A percentile compares a stretch with the other conserved stretches of the same genome.
Conservation (phyloP, 495 filamentous ascomycete species). For the Delitschia confertaspora region DNA sequence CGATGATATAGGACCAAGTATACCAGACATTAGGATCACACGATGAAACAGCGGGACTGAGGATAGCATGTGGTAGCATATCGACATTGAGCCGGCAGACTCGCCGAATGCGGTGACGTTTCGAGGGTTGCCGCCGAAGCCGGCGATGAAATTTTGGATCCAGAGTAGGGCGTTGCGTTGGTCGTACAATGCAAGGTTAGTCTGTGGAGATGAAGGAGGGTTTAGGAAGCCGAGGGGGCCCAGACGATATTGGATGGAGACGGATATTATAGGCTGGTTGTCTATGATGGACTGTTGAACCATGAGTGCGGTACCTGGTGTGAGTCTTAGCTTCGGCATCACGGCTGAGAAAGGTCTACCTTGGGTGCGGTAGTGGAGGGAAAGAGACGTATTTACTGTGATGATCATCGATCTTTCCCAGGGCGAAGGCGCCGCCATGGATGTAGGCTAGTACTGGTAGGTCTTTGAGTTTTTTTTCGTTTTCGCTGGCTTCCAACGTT, state of each 20-base stretch:
- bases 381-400: conserved; percentile 1
- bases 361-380: too few species aligned
- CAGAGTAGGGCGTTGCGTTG: conserved; percentile 17
- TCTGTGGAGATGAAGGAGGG: neutral
- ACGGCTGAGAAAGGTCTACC: too few species aligned
- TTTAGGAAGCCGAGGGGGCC: conserved; percentile 12
- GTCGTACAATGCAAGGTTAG: conserved; percentile 9
- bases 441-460: conserved; percentile 16
- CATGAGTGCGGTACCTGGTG: neutral
- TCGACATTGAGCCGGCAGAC: conserved; percentile 14
- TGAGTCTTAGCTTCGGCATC: too few species aligned
- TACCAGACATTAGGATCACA: conserved; percentile 10
- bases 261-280: conserved; percentile 9
- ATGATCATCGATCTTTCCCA: conserved; percentile 11
- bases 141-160: conserved; percentile 14
- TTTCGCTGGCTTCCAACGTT: neutral
- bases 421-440: conserved; percentile 15
- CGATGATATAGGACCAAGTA: conserved; percentile 1
- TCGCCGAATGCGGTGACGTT: conserved; percentile 14
- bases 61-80: conserved; percentile 14
- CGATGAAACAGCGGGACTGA: conserved; percentile 7
- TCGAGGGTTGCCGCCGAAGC: conserved; percentile 10
- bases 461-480: neutral
- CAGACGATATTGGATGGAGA: conserved; percentile 19
- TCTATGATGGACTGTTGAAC: conserved; percentile 12